Base-by-base conservation (phyloP, 1,139 yeast genomes). In the Groenewaldozyma sp. region DNA sequence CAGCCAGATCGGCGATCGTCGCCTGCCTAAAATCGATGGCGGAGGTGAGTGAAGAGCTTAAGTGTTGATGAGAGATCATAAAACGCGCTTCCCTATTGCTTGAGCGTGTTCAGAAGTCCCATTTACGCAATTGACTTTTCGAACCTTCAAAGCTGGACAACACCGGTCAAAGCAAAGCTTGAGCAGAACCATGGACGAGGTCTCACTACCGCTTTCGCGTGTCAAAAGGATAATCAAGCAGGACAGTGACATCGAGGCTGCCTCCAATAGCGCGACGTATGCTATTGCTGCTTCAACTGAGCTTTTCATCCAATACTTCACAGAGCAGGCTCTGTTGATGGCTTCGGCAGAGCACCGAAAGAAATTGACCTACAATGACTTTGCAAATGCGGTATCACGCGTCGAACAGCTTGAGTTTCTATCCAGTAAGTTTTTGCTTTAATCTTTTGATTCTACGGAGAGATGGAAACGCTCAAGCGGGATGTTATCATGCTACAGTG, bases 251-350 rank as follows among this genome's bases (percentile, higher is more conserved):
- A 82, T 82, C 51, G 63, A 72, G 4, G 74, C 84, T 2, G 79
- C 91, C 2, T 77, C 94, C 1, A 82, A 78, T 42, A 68, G 80
- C 28, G 94, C 95, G 0, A 84, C 82, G 11, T 82, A 80, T 52
- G 79, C 94, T 11, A 71, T 91, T 2, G 93, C 94, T 0, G 74
- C 83, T 35, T 95, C 96, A 4, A 81, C 95, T 0, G 95, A 88
- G 54, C 63, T 84, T 37, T 88, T 88, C 58, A 73, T 87, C 13
- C 84, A 82, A 59, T 76, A 82, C 51, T 67, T 88, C 41, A 74
- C 87, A 0, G 94, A 82, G 58, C 93, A 84, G 52, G 91, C 95
- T 0, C 65, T 79, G 22, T 65, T 82, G 41, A 65, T 72, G 35
- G 83, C 94, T 16, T 11, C n/a, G 4, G 67, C 77, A 42, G 86